Conservation (phyloP, 495 filamentous ascomycete genomes). For the Aspergillus indologenus region DNA sequence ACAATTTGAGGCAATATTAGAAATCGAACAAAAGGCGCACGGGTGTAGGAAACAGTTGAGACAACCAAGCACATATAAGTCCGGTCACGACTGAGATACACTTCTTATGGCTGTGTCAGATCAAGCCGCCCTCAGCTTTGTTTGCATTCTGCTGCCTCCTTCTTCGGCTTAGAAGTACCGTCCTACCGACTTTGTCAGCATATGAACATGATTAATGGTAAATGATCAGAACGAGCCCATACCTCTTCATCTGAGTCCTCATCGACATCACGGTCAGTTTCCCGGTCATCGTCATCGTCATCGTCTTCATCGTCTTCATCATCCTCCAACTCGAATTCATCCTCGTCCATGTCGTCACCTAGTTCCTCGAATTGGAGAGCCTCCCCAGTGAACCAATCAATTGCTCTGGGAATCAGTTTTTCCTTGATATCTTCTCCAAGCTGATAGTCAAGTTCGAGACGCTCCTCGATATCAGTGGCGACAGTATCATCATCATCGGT, state of each 20-base stretch:
- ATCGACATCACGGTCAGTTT: constrained; percentile 49
- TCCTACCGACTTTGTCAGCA: constrained; percentile 58
- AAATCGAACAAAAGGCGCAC: constrained; percentile 5
- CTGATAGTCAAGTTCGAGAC: constrained; percentile 97
- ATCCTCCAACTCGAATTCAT: constrained; percentile 88
- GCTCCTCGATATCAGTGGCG: constrained; percentile 90
- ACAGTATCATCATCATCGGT: constrained; percentile 71
- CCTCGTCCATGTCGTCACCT: constrained; percentile 81
- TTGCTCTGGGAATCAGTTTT: constrained; percentile 97
- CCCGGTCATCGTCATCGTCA: constrained; percentile 54
- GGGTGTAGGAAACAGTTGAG: background rate
- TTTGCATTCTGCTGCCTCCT: constrained; percentile 99
- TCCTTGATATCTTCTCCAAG: constrained; percentile 99
- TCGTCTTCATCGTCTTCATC: constrained; percentile 88
- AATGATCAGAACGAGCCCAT: constrained; percentile 30
- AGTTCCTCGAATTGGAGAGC: constrained; percentile 95
- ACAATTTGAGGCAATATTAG: constrained; percentile 23
- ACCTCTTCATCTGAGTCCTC: constrained; percentile 94
- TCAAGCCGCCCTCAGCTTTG: constrained; percentile 66
- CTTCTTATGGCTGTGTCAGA: background rate
- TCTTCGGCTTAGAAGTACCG: constrained; percentile 93
- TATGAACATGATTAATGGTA: constrained; percentile 12
- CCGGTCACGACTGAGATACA: background rate
- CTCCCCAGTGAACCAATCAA: constrained; percentile 99
- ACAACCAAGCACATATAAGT: background rate